These are phyloP conservation scores for Hanseniaspora gamundiae DNA, from an alignment of 1,139 yeast species.

Conservation along the genomic window DNA sequence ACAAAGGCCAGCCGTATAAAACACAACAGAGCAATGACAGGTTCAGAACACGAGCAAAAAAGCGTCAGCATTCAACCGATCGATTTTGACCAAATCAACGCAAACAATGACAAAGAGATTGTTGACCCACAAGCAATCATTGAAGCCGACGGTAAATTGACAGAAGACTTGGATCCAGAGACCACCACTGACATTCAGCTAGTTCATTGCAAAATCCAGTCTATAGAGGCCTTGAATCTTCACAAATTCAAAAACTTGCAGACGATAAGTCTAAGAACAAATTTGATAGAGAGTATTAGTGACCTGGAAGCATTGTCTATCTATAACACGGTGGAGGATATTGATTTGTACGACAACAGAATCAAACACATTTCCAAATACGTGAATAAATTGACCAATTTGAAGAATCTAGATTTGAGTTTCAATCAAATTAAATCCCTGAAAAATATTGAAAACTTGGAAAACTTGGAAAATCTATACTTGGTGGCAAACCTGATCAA, in stretches of 20 bases:
- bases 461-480: constrained; percentile 53
- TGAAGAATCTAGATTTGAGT: constrained; percentile 65
- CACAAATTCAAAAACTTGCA: constrained; percentile 46
- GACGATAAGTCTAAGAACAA: constrained; percentile 69
- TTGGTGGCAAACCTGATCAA: constrained; percentile 82
- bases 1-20: too few species aligned
- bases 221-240: constrained; percentile 55
- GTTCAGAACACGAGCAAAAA: too few species aligned
- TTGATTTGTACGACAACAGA: constrained; percentile 87
- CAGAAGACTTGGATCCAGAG: constrained; percentile 40
- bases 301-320: constrained; percentile 53
- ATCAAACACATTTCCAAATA: constrained; percentile 70
- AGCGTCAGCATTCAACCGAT: neutral
- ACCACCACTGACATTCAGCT: constrained; percentile 64
- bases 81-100: neutral
- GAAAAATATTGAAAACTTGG: constrained; percentile 59
- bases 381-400: constrained; percentile 44
- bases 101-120: constrained; percentile 11
- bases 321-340: constrained; percentile 46
- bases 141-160: constrained; percentile 45
- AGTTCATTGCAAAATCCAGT: constrained; percentile 63
- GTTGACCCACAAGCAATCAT: constrained; percentile 44
- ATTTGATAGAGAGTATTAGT: constrained; percentile 59
- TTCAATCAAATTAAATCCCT: constrained; percentile 85
- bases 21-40: too few species aligned